Evolutionary conservation across 2,329 filamentous ascomycete species (phyloP), one percentile per base, ranked within the genome.

Genomic region (Phialocephala subalpina): DNA sequence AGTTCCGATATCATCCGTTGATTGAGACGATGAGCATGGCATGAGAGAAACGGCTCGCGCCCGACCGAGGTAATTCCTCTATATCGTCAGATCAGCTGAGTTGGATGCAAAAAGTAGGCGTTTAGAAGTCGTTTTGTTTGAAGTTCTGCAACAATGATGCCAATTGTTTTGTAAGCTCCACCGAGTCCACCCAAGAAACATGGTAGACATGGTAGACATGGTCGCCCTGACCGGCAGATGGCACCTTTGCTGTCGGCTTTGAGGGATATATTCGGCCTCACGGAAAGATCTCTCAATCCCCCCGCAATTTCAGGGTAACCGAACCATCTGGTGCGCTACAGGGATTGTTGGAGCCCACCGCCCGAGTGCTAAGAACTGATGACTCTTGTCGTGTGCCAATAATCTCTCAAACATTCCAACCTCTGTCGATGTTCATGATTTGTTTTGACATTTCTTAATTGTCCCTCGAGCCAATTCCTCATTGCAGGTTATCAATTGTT

Each of bases 351-450:
- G 4, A 33, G 29, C 29, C 29, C 25, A 45, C 25, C 20, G 57
- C 57, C 56, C 20, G 29, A 42, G 25, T 42, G 38, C 35, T 42
- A 59, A 59, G 57, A 18, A 58, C 45, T 18, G 16, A 47, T 61
- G 59, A 61, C 59, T 61, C 59, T 61, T 53, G 59, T 61, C 59
- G 59, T 61, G 59, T 61, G 45, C 55, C 14, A 27, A 55, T 20
- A 57, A 22, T 5, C 18, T 57, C 33, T 25, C 55, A 57, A 8
- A 38, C 35, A 36, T 57, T 57, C 55, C 36, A 25, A 36, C 4
- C 29, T 33, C 29, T 5, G 29, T 33, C 55, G 9, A 38, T 27
- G 9, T 36, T 35, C 22, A 33, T 18, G 45, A 47, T 11, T 20
- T 35, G 18, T 35, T 20, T 20, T 12, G 58, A 60, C 18, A 40